Evolutionary conservation across 2,329 filamentous ascomycete genomes (phyloP), one percentile per base, ranked within the genome.

Genomic region (Pseudogymnoascus sp.): DNA sequence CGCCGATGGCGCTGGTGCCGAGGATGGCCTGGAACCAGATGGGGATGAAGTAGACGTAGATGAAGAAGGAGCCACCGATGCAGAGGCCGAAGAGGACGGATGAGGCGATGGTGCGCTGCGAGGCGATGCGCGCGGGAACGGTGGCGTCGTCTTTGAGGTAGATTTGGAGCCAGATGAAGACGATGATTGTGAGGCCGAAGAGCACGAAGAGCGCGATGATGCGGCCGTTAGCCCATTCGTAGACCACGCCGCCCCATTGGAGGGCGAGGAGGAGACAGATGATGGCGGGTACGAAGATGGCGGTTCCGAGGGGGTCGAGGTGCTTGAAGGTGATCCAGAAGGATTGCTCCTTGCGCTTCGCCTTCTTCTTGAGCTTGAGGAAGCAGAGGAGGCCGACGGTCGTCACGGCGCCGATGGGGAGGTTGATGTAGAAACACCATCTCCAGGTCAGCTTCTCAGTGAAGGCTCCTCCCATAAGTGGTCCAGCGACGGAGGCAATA

Each of bases 21-120:
- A 75, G 73, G 62, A 78, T 74, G 6, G 74, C 75, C 57, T 79
- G 76, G 67, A 79, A 78, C 70, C 73, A 79, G 62, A 78, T 75
- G 0, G 77, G 76, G 1, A 78, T 61, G 62, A 74, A 76, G 61
- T 74, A 77, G 14, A 76, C 28, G 41, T 70, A 64, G 60, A 69
- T 60, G 60, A 71, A 66, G 62, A 71, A 70, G 2, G 65, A 66
- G 35, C 65, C 62, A 33, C 64, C 60, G 47, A 78, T 67, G 61
- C 70, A 74, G 61, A 73, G 70, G 6, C 71, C 61, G 61, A 73
- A 73, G 28, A 67, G 63, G 20, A 70, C 67, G 3, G 71, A 69
- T 9, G 62, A 64, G 2, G 66, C 65, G 37, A 77, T 69, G 36
- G 67, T 72, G 8, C 75, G 71, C n/a, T 73, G 64, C 20, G 64